These are phyloP conservation scores for Penicillium sp. DNA, from an alignment of 2,329 filamentous ascomycete species.

Conservation along the genomic window DNA sequence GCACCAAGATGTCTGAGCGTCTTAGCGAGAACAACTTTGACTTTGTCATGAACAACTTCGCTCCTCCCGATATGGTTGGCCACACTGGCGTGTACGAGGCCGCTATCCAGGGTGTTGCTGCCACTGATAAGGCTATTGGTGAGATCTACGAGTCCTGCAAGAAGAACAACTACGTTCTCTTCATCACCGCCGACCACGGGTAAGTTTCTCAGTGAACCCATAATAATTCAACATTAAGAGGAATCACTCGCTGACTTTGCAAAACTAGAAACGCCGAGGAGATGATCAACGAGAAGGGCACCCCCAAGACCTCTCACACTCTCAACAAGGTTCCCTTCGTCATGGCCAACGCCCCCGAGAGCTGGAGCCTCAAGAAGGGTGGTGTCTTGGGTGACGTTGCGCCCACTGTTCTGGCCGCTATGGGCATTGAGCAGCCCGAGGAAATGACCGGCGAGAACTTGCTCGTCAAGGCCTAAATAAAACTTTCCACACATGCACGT, in stretches of 20 bases:
- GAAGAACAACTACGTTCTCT: conserved; percentile 87
- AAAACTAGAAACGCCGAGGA: conserved; percentile 80
- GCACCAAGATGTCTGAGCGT: conserved; percentile 84
- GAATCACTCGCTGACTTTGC: conserved; percentile 20
- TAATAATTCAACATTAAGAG: neutral
- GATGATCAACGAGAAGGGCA: conserved; percentile 95
- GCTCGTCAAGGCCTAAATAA: conserved; percentile 64
- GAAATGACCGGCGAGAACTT: conserved; percentile 90
- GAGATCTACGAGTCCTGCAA: conserved; percentile 92
- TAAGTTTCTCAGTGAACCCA: conserved; percentile 39
- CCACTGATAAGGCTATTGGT: conserved; percentile 93
- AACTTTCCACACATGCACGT: conserved; percentile 16
- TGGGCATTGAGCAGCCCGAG: conserved; percentile 86
- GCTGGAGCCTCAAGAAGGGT: conserved; percentile 79
- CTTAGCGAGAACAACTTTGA: conserved; percentile 84
- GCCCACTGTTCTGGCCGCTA: conserved; percentile 84
- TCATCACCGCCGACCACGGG: conserved; percentile 95
- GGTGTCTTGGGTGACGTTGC: conserved; percentile 97
- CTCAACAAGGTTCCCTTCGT: conserved; percentile 97
- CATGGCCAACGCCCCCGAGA: conserved; percentile 93
- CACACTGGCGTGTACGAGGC: conserved; percentile 98
- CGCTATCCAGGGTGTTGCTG: conserved; percentile 77
- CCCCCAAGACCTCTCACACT: conserved; percentile 97
- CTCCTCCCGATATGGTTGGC: conserved; percentile 98
- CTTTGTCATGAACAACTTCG: conserved; percentile 99